A percentile compares a stretch with the other conserved stretches of the same genome.
phyloP scores from a whole-genome alignment of 2,329 filamentous ascomycete genomes.

The Colletotrichum orchidophilum region DNA sequence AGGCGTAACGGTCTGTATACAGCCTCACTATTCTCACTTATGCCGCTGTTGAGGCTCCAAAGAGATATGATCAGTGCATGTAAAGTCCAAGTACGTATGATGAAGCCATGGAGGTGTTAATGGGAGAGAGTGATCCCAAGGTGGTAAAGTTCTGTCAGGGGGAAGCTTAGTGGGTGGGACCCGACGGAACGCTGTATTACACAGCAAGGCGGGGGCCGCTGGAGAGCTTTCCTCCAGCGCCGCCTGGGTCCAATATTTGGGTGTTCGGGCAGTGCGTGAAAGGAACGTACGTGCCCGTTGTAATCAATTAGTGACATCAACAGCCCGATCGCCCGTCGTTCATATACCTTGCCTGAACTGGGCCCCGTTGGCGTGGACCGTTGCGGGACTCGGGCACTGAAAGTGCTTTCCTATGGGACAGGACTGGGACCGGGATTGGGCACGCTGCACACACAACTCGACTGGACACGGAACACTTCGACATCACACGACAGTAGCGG shows the following conservation, averaged over 20 bases:
- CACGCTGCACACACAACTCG: neutral
- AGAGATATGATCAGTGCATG: too few relatives aligned
- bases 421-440: neutral
- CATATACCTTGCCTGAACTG: neutral
- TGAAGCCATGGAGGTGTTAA: too few relatives aligned
- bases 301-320: constrained; percentile 31
- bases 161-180: neutral
- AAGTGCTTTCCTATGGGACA: neutral
- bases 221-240: neutral
- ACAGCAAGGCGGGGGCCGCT: neutral
- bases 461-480: neutral
- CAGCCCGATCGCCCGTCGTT: constrained; percentile 9
- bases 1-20: neutral
- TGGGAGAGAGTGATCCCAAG: too few relatives aligned
- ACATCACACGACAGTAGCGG: constrained; percentile 17
- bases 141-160: too few relatives aligned
- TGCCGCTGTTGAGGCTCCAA: neutral
- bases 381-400: constrained; percentile 21
- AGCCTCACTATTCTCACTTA: neutral
- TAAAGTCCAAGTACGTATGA: too few relatives aligned
- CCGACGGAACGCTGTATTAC: too few relatives aligned
- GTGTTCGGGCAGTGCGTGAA: neutral
- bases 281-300: neutral
- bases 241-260: too few relatives aligned
- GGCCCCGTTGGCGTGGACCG: neutral